phyloP scores from a whole-genome alignment of 345 rosid species.

The Orychophragmus violaceus region DNA sequence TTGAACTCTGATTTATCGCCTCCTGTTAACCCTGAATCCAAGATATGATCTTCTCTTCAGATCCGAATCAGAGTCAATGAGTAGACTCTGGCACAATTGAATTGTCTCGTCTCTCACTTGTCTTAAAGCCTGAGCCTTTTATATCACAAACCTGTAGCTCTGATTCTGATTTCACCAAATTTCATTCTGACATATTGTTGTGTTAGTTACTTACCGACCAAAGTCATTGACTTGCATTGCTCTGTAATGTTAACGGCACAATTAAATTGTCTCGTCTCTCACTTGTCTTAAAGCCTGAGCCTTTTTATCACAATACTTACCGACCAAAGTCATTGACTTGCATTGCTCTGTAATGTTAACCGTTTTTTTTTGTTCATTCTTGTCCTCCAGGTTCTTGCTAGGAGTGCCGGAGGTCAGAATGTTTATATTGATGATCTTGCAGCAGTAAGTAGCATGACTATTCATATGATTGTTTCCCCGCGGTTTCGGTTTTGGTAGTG shows the following conservation, averaged over 20 bases:
- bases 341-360: not conserved
- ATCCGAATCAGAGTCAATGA: not conserved
- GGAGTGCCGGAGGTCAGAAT: slow-evolving; percentile 35
- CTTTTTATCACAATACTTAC: too few relatives aligned
- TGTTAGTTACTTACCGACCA: not conserved
- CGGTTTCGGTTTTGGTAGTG: not conserved
- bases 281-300: too few relatives aligned
- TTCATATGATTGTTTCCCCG: not conserved
- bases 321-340: slow-evolving; percentile 8
- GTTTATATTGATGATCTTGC: slow-evolving; percentile 62
- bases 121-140: slow-evolving; percentile 22
- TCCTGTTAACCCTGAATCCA: not conserved
- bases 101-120: not conserved
- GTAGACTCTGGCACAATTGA: not conserved
- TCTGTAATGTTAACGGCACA: not conserved
- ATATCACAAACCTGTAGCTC: not conserved
- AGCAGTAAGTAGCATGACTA: slow-evolving; percentile 37
- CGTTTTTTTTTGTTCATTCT: slow-evolving; percentile 2
- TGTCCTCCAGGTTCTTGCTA: slow-evolving; percentile 60
- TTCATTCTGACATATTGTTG: not conserved
- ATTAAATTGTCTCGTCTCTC: too few relatives aligned
- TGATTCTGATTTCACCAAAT: not conserved
- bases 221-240: slow-evolving; percentile 11
- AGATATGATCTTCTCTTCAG: not conserved
- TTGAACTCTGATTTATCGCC: not conserved